These are phyloP conservation scores for Lipomyces yamadae DNA, from an alignment of 805 yeast genomes.

Conservation along the genomic window DNA sequence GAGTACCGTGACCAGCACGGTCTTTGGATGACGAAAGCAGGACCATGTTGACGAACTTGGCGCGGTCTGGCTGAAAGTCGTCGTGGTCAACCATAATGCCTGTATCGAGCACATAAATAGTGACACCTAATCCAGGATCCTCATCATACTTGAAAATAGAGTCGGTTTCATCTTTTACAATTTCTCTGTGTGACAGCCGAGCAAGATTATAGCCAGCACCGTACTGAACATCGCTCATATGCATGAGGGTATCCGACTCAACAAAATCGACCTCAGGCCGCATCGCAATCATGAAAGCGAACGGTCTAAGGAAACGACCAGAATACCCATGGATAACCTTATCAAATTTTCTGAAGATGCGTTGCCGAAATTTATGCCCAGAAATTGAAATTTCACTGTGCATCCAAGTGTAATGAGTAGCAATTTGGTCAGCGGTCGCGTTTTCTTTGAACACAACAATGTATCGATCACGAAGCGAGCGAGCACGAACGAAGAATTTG, in stretches of 20 bases:
- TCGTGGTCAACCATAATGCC: conserved; percentile 78
- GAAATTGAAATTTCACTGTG: conserved; percentile 23
- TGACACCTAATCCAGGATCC: conserved; percentile 31
- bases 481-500: conserved; percentile 7
- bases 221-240: conserved; percentile 19
- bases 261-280: conserved; percentile 29
- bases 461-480: conserved; percentile 18
- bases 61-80: conserved; percentile 65
- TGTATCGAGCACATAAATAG: conserved; percentile 83
- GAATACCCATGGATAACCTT: conserved; percentile 21
- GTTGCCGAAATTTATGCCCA: conserved; percentile 16
- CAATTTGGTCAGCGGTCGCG: conserved; percentile 10
- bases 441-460: conserved; percentile 21
- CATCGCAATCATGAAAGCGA: conserved; percentile 26
- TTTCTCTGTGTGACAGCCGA: conserved; percentile 24
- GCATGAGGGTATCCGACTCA: conserved; percentile 22
- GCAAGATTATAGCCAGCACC: conserved; percentile 32
- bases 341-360: conserved; percentile 13
- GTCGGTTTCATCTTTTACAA: conserved; percentile 13
- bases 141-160: conserved; percentile 16
- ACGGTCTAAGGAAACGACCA: conserved; percentile 21
- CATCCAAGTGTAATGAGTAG: conserved; percentile 45
- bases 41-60: conserved; percentile 48
- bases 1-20: conserved; percentile 94
- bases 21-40: conserved; percentile 49